Base-by-base conservation (phyloP, 2,329 filamentous ascomycete genomes). In the Fusarium aywerte region DNA sequence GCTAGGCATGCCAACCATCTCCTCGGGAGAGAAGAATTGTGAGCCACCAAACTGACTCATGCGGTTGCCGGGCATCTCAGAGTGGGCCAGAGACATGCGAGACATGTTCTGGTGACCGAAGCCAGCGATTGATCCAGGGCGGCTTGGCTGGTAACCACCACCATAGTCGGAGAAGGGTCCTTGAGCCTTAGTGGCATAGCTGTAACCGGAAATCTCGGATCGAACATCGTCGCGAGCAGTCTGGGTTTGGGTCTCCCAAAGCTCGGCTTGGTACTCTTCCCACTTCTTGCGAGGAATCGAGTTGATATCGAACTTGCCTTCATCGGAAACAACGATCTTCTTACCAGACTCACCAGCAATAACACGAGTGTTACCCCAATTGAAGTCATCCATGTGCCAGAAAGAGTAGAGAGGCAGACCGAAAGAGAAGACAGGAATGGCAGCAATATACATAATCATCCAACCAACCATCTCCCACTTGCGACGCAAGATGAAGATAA, bases 391-490 rank as follows among this genome's bases (percentile, higher is more conserved):
- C 96, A 98, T 98, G 82, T 97, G 88, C 96, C 96, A 99, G 87
- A 99, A 99, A 48, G 95, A 86, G 79, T 98, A 98, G 27, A 99
- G 82, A 1, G 96, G 96, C 42, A 99, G 85, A 59, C 87, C 93
- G 67, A 97, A 93, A 40, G 92, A 90, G 85, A 97, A 99, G 67
- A 99, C 87, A 1, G 95, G 95, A 64, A 97, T 91, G 54, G 96
- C 95, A 29, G 96, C 67, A 61, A 99, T 87, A 79, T 99, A 99
- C 66, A 99, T 89, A 71, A 99, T 84, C 93, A 99, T 97, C 96
- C 96, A 99, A 33, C 95, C 96, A 71, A 99, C 91, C 95, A 98
- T 98, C 78, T 99, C 95, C 96, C 96, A 99, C 82, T 97, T 97
- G 74, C 95, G 91, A 59, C 93, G 91, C 57, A 97, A 76, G 74